Percentiles rank a stretch among this genome's conserved stretches.
These are phyloP conservation scores for Pseudogymnoascus sp. DNA, from an alignment of 2,329 filamentous ascomycete genomes.

Conservation along the genomic window DNA sequence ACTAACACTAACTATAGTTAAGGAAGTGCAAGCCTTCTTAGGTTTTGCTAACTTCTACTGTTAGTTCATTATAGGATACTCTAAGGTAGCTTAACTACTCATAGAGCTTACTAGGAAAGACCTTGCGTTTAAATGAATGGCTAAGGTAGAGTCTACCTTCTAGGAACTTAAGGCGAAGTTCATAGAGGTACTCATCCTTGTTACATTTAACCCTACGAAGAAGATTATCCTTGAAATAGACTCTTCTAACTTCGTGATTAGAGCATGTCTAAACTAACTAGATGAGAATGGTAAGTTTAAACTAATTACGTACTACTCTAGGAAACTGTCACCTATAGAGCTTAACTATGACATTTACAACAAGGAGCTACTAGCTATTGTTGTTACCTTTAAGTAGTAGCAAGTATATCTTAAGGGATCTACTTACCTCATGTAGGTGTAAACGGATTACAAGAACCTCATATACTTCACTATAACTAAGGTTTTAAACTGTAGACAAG, in stretches of 20 bases:
- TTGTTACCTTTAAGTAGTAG: slow-evolving; percentile 23
- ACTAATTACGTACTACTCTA: not conserved
- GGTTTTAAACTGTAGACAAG: slow-evolving; percentile 17
- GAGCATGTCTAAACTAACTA: not conserved
- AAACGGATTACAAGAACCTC: slow-evolving; percentile 24
- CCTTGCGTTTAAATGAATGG: not conserved
- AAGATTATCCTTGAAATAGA: not conserved
- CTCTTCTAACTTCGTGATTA: not conserved
- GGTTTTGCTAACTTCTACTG: slow-evolving; percentile 29
- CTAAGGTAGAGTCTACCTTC: not conserved
- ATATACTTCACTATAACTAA: slow-evolving; percentile 21
- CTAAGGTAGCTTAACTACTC: not conserved
- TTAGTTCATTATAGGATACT: slow-evolving; percentile 25
- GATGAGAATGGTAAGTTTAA: not conserved
- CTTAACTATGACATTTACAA: slow-evolving; percentile 30
- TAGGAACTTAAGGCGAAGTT: not conserved
- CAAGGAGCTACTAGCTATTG: slow-evolving; percentile 30
- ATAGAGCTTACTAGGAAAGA: not conserved
- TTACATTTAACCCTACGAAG: not conserved
- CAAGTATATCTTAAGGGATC: slow-evolving; percentile 16
- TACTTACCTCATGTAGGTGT: slow-evolving; percentile 12
- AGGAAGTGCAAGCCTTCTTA: slow-evolving; percentile 24
- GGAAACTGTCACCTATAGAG: not conserved
- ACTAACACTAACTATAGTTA: slow-evolving; percentile 11
- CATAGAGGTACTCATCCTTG: not conserved